These are phyloP conservation scores for Brassica carinata DNA, from an alignment of 345 rosid species.

Conservation along the genomic window DNA sequence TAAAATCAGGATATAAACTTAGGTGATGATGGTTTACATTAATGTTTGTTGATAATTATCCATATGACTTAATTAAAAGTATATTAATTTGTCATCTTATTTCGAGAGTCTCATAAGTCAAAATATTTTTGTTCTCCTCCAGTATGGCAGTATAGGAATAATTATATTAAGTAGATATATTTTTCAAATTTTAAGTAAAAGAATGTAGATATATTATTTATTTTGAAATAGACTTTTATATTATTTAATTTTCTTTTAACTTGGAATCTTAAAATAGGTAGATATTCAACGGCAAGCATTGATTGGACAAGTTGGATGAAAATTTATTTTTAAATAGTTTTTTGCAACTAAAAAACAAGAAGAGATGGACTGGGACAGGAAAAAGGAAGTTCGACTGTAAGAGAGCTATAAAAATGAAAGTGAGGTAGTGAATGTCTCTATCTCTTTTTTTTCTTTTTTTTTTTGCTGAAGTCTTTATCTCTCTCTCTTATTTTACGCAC, in stretches of 20 bases:
- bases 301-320: conserved; percentile 35
- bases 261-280: conserved; percentile 20
- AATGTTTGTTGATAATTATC: neutral
- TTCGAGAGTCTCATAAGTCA: neutral
- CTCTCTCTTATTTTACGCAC: conserved; percentile 35
- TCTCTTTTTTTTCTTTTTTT: conserved; percentile 25
- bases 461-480: neutral
- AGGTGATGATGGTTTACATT: too few relatives aligned
- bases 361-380: conserved; percentile 36
- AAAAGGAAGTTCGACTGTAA: conserved; percentile 24
- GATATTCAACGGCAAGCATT: conserved; percentile 28
- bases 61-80: neutral
- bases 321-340: neutral
- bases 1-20: neutral
- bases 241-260: neutral
- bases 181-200: too few relatives aligned
- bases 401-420: conserved; percentile 31
- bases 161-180: neutral
- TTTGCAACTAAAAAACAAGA: neutral
- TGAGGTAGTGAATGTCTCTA: conserved; percentile 34
- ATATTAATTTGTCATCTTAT: neutral
- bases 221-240: conserved; percentile 1
- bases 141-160: neutral
- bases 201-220: neutral
- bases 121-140: neutral